Evolutionary conservation across 2,329 filamentous ascomycete genomes (phyloP).

Genomic region (Cladophialophora yegresii): DNA sequence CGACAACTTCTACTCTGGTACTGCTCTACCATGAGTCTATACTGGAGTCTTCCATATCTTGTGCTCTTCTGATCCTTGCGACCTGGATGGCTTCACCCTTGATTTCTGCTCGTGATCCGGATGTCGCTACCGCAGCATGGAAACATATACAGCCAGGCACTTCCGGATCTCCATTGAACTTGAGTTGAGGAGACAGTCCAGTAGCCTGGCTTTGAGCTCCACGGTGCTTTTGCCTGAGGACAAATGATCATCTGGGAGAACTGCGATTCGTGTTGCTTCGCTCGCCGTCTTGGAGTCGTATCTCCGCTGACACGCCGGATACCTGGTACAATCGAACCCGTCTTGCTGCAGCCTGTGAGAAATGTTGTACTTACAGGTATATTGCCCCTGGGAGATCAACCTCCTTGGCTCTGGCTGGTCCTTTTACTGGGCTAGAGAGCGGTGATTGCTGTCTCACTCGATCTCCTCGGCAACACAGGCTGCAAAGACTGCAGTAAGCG

Average conservation of each 20-base stretch:
- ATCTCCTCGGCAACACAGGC: neutral
- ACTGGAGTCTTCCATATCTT: constrained; percentile 4
- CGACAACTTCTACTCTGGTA: constrained; percentile 19
- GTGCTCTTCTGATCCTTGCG: neutral
- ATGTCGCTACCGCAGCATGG: neutral
- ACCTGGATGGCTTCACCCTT: constrained; percentile 4
- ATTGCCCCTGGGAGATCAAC: neutral
- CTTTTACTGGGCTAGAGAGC: neutral
- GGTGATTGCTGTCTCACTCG: neutral
- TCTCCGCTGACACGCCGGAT: neutral
- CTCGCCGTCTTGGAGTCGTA: neutral
- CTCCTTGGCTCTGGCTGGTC: neutral
- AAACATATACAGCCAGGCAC: neutral
- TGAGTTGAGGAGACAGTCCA: too few relatives aligned
- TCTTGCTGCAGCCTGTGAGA: neutral
- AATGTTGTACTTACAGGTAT: neutral
- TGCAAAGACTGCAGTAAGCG: neutral
- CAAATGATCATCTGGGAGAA: neutral
- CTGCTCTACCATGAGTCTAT: neutral
- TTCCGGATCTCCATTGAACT: neutral
- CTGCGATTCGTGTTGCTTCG: neutral
- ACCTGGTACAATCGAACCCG: neutral
- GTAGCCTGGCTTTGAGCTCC: neutral
- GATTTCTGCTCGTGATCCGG: neutral
- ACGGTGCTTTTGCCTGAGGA: neutral